These are phyloP conservation scores for Penicillium salamii DNA, from an alignment of 495 filamentous ascomycete genomes.

Conservation along the genomic window DNA sequence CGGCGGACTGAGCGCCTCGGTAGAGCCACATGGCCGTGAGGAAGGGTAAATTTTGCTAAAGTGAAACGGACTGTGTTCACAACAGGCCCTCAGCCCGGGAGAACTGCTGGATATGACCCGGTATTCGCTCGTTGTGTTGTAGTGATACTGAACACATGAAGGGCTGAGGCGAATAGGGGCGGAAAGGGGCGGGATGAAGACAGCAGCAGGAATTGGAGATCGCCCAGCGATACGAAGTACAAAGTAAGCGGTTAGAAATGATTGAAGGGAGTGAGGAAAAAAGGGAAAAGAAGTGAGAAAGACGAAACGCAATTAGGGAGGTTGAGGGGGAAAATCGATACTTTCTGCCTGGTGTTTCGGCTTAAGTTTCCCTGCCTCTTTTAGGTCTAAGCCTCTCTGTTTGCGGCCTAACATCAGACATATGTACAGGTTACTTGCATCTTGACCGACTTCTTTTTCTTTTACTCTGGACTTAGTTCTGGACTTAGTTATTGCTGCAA, in stretches of 20 bases:
- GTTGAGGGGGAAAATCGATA: slow-evolving; percentile 4
- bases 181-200: slow-evolving; percentile 3
- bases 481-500: too few species aligned
- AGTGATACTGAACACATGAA: slow-evolving; percentile 41
- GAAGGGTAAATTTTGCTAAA: background rate
- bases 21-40: slow-evolving; percentile 50
- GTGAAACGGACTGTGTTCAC: slow-evolving; percentile 11
- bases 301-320: slow-evolving; percentile 3
- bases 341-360: slow-evolving; percentile 9
- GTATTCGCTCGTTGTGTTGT: slow-evolving; percentile 23
- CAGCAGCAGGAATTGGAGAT: slow-evolving; percentile 19
- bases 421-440: background rate
- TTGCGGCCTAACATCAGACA: background rate
- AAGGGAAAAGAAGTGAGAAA: slow-evolving; percentile 8
- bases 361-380: background rate
- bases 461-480: too few species aligned
- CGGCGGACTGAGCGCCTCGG: slow-evolving; percentile 67
- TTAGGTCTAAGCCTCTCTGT: background rate
- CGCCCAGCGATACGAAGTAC: slow-evolving; percentile 34
- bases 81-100: slow-evolving; percentile 25
- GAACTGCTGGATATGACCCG: slow-evolving; percentile 23
- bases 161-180: slow-evolving; percentile 28
- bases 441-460: slow-evolving; percentile 1
- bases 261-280: slow-evolving; percentile 5
- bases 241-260: slow-evolving; percentile 1